Evolutionary conservation across 495 filamentous ascomycete species (phyloP), one percentile per base, ranked within the genome.

Genomic region (Collariella sp.): DNA sequence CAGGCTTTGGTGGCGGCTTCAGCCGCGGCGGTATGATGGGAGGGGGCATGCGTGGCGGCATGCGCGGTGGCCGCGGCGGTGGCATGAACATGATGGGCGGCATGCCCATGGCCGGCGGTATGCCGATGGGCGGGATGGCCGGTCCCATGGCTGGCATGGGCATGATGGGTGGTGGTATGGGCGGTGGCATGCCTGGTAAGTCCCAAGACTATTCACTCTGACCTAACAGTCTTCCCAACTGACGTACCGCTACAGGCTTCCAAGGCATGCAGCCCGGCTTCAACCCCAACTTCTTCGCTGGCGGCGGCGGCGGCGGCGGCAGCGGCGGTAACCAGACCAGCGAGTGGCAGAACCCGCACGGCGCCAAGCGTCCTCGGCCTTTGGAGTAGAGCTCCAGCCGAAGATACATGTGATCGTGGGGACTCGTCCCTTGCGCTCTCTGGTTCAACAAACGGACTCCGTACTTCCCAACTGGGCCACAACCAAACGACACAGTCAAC

Each of bases 281-380:
- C 71, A 91, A 90, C 65, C 85, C 86, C 46, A 82, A 78, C 53
- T 91, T 91, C 79, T 94, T 91, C 9, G 75, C 72, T 33, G 80
- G 79, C 55, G 61, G n/a, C n/a, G n/a, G n/a, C n/a, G n/a, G n/a
- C n/a, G n/a, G n/a, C n/a, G n/a, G n/a, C n/a, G n/a, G n/a, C n/a
- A n/a, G n/a, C n/a, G n/a, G 58, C 16, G 54, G 36, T 29, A 60
- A 60, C 48, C 52, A 56, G 44, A 26, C 43, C 23, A 56, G 24
- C 44, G 50, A 80, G 26, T 79, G 77, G 58, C 87, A 87, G 81
- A 93, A 95, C 61, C 88, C 89, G 0, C 89, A 95, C 58, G 86
- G 86, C 24, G 81, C 86, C 9, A 95, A 95, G 68, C 79, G 87
- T 52, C 83, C 84, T 54, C 79, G 87, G 26, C 26, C 26, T 48